A percentile compares a stretch with the other conserved stretches of the same genome.
Conservation (phyloP, 768 basidiomycete species). For the Galerina marginata region DNA sequence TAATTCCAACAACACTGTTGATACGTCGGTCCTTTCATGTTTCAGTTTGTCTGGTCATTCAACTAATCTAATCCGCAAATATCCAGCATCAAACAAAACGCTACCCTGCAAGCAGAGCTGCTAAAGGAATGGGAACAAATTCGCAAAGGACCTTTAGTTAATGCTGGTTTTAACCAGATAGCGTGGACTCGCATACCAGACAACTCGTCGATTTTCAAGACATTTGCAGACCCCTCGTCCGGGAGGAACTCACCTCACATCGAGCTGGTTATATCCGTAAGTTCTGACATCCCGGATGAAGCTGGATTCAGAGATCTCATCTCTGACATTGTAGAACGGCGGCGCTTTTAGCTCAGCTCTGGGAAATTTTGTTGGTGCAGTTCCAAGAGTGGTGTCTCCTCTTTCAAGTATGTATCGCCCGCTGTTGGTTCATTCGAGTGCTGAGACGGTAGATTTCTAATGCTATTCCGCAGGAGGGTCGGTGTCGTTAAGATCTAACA, state of each 20-base stretch:
- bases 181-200: slow-evolving; percentile 28
- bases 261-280: slow-evolving; percentile 13
- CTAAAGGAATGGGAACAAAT: slow-evolving; percentile 27
- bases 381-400: slow-evolving; percentile 31
- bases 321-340: background rate
- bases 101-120: slow-evolving; percentile 25
- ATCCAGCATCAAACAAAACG: slow-evolving; percentile 26
- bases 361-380: slow-evolving; percentile 29
- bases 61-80: too few species aligned
- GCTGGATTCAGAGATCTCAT: too few species aligned
- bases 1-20: slow-evolving; percentile 33
- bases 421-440: background rate
- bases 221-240: slow-evolving; percentile 28
- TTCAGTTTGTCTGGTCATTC: background rate
- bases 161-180: slow-evolving; percentile 27
- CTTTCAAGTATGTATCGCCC: slow-evolving; percentile 29
- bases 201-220: slow-evolving; percentile 23
- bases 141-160: slow-evolving; percentile 27
- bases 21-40: slow-evolving; percentile 13
- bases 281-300: background rate
- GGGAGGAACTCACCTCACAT: slow-evolving; percentile 30
- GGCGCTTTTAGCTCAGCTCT: slow-evolving; percentile 24
- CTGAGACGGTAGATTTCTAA: too few species aligned
- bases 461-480: background rate
- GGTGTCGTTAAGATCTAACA: background rate